Evolutionary conservation across 2,329 filamentous ascomycete species (phyloP).

Genomic region (Neophaeococcomyces mojaviensis): DNA sequence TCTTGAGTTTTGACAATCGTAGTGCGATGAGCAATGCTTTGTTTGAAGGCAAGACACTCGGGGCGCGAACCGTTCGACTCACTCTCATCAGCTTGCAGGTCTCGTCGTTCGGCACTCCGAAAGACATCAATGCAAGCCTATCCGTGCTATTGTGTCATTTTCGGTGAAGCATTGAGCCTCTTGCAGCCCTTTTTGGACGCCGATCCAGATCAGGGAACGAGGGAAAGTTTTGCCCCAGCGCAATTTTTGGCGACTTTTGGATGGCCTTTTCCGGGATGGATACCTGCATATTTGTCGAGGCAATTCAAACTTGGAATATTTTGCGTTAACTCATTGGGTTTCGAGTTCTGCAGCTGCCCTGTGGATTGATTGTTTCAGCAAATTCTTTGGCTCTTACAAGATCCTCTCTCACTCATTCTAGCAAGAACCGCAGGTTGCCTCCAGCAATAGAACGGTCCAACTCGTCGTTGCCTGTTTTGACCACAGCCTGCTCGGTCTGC

Average conservation of each 20-base stretch:
- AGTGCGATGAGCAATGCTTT: background rate
- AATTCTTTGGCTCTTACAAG: constrained; percentile 19
- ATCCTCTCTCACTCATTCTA: constrained; percentile 18
- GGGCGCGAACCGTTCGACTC: background rate
- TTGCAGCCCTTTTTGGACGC: background rate
- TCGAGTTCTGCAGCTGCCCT: constrained; percentile 18
- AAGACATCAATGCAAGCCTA: background rate
- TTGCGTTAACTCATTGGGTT: constrained; percentile 20
- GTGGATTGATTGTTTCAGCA: constrained; percentile 17
- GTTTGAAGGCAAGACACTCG: background rate
- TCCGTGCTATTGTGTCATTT: background rate
- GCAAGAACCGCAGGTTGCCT: constrained; percentile 16
- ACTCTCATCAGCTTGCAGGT: background rate
- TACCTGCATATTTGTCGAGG: constrained; percentile 21
- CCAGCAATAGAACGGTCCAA: constrained; percentile 16
- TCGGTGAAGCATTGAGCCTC: background rate
- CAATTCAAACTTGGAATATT: constrained; percentile 19
- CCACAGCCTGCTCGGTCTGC: constrained; percentile 7
- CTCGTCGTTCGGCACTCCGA: background rate
- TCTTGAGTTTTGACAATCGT: background rate
- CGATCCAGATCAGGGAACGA: constrained; percentile 4
- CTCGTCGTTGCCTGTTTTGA: constrained; percentile 19
- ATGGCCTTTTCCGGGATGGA: constrained; percentile 14
- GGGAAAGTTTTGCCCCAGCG: constrained; percentile 5
- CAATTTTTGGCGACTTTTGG: constrained; percentile 17